phyloP scores from a whole-genome alignment of 2,329 filamentous ascomycete species.

The Chalara sp. region DNA sequence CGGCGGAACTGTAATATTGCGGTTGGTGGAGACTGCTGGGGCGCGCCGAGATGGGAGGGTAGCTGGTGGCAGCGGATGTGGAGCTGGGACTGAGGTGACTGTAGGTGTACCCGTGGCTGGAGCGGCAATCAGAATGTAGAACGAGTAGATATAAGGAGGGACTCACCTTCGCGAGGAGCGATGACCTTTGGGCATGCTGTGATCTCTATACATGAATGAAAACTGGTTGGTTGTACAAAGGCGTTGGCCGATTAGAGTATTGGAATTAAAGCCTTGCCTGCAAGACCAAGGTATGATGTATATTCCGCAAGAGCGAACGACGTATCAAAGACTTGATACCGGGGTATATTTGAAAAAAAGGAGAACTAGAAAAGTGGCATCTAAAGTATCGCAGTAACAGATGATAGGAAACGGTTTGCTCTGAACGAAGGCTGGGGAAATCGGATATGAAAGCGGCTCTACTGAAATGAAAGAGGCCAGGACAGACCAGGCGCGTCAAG shows the following conservation, averaged over 20 bases:
- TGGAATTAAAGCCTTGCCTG: constrained; percentile 21
- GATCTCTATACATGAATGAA: constrained; percentile 1
- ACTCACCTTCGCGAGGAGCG: constrained; percentile 12
- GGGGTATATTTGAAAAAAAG: neutral
- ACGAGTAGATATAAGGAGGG: neutral
- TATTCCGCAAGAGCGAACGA: neutral
- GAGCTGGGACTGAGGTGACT: constrained; percentile 17
- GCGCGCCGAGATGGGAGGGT: constrained; percentile 12
- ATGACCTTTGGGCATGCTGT: constrained; percentile 23
- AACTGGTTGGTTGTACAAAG: constrained; percentile 2
- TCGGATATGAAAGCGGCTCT: neutral
- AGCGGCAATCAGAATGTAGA: neutral
- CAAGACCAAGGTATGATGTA: neutral
- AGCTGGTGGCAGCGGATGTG: constrained; percentile 13
- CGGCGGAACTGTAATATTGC: neutral
- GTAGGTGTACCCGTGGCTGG: constrained; percentile 14
- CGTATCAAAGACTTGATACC: neutral
- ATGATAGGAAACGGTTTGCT: neutral
- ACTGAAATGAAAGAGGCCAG: neutral
- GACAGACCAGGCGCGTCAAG: neutral
- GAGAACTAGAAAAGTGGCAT: neutral
- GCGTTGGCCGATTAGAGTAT: constrained; percentile 9
- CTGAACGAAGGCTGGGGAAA: neutral
- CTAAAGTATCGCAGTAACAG: neutral
- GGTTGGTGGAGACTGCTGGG: neutral